Percentiles rank a stretch among this genome's conserved stretches.
Evolutionary conservation across 2,329 filamentous ascomycete genomes (phyloP).

Genomic region (Torrubiella hemipterigena): DNA sequence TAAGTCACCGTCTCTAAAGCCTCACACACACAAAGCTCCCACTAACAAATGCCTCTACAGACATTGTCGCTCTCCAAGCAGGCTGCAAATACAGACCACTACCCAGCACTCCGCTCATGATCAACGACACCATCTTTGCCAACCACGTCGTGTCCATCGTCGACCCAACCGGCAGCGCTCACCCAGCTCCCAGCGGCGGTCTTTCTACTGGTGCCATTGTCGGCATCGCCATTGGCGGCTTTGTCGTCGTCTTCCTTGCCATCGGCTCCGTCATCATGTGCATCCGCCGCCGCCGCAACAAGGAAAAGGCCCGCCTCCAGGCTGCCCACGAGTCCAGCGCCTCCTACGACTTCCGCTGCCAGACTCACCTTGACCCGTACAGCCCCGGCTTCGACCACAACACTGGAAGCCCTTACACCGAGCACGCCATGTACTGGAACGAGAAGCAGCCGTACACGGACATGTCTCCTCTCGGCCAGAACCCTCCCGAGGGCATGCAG

Average conservation of each 20-base stretch:
- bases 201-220: conserved; percentile 28
- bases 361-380: conserved; percentile 28
- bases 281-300: conserved; percentile 30
- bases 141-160: conserved; percentile 17
- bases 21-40: conserved; percentile 4
- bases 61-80: conserved; percentile 37
- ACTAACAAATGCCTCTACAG: too few species aligned
- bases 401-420: too few species aligned
- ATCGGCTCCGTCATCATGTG: conserved; percentile 31
- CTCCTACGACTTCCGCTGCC: conserved; percentile 39
- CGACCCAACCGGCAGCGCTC: conserved; percentile 19
- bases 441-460: background rate
- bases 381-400: conserved; percentile 24
- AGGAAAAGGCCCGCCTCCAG: conserved; percentile 7
- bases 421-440: background rate
- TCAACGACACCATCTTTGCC: conserved; percentile 34
- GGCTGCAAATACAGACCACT: conserved; percentile 36
- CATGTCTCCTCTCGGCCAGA: too few species aligned
- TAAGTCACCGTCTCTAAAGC: conserved; percentile 15
- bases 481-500: too few species aligned
- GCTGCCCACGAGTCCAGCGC: conserved; percentile 24
- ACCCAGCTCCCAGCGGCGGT: conserved; percentile 5
- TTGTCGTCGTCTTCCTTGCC: conserved; percentile 23
- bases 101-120: conserved; percentile 20
- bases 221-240: conserved; percentile 28